Conservation (phyloP, 1,284 basidiomycete genomes). For the Heterobasidion annosum region DNA sequence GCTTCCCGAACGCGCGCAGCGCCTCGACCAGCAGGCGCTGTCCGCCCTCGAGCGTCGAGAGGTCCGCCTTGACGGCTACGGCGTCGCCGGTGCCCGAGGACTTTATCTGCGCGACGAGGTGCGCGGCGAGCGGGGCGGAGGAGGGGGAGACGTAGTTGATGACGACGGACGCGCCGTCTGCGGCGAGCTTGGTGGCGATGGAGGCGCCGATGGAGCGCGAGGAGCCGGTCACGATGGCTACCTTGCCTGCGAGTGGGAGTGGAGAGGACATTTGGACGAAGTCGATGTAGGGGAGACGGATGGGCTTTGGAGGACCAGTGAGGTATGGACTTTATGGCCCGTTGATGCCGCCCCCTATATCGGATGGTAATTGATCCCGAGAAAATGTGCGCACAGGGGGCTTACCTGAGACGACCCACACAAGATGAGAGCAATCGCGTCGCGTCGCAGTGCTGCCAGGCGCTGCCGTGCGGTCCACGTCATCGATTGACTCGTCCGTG, state of each 20-base stretch:
- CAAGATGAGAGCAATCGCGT: too few species aligned
- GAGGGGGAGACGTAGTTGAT: conserved; percentile 38
- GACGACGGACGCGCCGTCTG: conserved; percentile 47
- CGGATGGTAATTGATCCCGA: too few species aligned
- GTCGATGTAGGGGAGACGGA: background rate
- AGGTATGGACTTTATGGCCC: background rate
- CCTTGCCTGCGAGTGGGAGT: conserved; percentile 27
- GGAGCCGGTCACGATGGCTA: conserved; percentile 50
- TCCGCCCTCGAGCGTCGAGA: conserved; percentile 33
- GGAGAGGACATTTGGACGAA: background rate
- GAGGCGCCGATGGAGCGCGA: conserved; percentile 51
- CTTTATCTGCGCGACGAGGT: conserved; percentile 35
- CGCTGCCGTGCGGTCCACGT: too few species aligned
- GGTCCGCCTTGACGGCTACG: conserved; percentile 42
- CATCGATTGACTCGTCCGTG: too few species aligned
- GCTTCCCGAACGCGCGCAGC: conserved; percentile 34
- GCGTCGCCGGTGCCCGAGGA: conserved; percentile 34
- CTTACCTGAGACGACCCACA: too few species aligned
- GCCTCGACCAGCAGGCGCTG: conserved; percentile 35
- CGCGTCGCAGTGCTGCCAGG: too few species aligned
- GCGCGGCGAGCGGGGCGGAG: conserved; percentile 25
- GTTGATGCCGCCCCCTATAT: too few species aligned
- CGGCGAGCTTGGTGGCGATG: conserved; percentile 41
- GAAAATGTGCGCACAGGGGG: too few species aligned
- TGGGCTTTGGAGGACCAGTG: too few species aligned